Base-by-base conservation (phyloP, 768 basidiomycete species). In the Porphyrellus cyaneotinctus region DNA sequence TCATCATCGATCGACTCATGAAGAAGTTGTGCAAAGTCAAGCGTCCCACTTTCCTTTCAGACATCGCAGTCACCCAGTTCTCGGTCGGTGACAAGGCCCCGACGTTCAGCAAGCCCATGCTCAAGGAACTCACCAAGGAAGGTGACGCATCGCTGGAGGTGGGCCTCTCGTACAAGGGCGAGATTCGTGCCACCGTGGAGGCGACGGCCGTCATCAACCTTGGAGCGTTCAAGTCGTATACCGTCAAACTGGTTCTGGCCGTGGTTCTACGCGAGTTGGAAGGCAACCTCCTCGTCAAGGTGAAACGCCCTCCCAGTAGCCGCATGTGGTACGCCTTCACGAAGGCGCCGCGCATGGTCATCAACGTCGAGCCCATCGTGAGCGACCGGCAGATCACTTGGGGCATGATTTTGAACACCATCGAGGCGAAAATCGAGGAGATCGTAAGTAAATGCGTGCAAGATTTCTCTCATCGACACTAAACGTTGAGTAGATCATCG, bases 321-420 rank as follows among this genome's bases (percentile, higher is more conserved):
- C 87, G 97, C 26, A 79, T 99, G 43, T 99, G 95, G 97, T 84
- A 79, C 57, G 88, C 87, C 2, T 99, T 99, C 66, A 97, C 95
- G 30, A 80, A 85, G 57, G 82, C 82, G 65, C 97, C 97, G 0
- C 80, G 83, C 63, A 88, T 98, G 80, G 87, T 90, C 23, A 69
- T 98, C 59, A 80, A 86, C 62, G 91, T 98, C 52, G 88, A 93
- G 68, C 95, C 95, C 2, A 87, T 97, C 56, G 94, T 98, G 65
- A 91, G 88, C 71, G 90, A 93, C 63, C 80, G 94, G 8, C 92
- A 95, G 69, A 89, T 97, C 56, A 95, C 92, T 24, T 94, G 94
- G 88, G 79, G 84, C 39, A 87, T 97, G 87, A 89, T 98, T 50
- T 71, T 93, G 37, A 82, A 85, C 58, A 91, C 88, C 0, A 91